phyloP scores from a whole-genome alignment of 345 rosid species.

The Murraya paniculata region DNA sequence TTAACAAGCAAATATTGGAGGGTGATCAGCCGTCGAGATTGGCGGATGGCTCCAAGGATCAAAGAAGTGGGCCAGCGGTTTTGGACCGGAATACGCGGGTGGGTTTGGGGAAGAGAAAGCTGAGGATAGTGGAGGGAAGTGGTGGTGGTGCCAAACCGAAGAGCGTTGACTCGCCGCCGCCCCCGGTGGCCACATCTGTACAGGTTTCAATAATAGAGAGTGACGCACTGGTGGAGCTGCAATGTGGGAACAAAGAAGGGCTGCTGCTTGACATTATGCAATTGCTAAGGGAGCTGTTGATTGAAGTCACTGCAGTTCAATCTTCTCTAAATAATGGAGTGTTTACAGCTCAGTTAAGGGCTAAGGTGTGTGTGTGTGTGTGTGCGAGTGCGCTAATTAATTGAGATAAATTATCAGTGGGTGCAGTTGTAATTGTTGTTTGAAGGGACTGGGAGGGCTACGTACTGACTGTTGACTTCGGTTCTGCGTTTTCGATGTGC shows the following conservation, averaged over 20 bases:
- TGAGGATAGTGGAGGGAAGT: conserved; percentile 45
- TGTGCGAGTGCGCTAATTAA: rapidly evolving
- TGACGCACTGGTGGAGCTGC: conserved; percentile 77
- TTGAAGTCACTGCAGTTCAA: conserved; percentile 73
- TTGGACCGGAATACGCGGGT: conserved; percentile 34
- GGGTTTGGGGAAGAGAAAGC: conserved; percentile 47
- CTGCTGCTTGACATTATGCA: conserved; percentile 78
- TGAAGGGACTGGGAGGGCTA: neutral
- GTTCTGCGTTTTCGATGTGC: neutral
- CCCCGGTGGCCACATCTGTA: conserved; percentile 32
- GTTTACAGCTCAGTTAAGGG: conserved; percentile 79
- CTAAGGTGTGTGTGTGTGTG: conserved; percentile 44
- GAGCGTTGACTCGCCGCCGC: conserved; percentile 27
- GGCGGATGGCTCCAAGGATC: conserved; percentile 37
- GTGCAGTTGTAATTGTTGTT: too few species aligned
- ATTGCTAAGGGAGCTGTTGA: conserved; percentile 59
- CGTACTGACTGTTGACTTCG: neutral
- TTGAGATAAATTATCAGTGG: neutral
- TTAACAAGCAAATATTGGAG: conserved; percentile 47
- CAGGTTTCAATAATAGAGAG: conserved; percentile 96
- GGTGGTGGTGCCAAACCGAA: conserved; percentile 43
- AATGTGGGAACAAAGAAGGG: conserved; percentile 73
- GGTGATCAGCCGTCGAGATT: conserved; percentile 35
- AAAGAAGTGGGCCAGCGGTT: conserved; percentile 25
- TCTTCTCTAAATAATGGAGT: conserved; percentile 48